Evolutionary conservation across 2,329 filamentous ascomycete species (phyloP).

Genomic region (Claviceps fusiformis): DNA sequence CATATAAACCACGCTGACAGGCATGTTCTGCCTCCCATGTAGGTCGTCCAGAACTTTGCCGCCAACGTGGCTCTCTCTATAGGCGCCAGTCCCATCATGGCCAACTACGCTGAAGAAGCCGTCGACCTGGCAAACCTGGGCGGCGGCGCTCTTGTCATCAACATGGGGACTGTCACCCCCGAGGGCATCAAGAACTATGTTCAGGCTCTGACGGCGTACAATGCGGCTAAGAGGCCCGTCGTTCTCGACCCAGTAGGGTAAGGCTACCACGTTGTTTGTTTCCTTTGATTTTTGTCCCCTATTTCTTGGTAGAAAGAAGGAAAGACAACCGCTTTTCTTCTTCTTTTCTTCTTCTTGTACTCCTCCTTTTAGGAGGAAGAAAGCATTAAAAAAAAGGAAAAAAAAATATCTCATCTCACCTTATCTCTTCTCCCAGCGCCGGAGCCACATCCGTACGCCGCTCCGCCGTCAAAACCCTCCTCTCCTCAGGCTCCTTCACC

Average conservation of each 20-base stretch:
- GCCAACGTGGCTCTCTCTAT: slow-evolving; percentile 79
- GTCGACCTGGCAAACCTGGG: slow-evolving; percentile 63
- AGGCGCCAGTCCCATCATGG: slow-evolving; percentile 89
- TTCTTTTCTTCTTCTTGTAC: no score
- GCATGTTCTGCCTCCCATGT: neutral
- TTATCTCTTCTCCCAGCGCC: slow-evolving; percentile 31
- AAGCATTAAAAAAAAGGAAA: no score
- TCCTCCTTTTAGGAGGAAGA: no score
- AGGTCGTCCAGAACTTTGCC: slow-evolving; percentile 82
- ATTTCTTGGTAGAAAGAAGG: no score
- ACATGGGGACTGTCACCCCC: slow-evolving; percentile 84
- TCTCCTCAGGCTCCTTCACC: slow-evolving; percentile 64
- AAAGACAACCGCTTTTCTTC: no score
- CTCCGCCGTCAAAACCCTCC: slow-evolving; percentile 54
- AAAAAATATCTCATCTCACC: neutral
- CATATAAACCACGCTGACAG: neutral
- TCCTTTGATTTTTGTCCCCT: no score
- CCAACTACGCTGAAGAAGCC: slow-evolving; percentile 73
- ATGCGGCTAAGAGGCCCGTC: slow-evolving; percentile 58
- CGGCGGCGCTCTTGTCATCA: slow-evolving; percentile 73
- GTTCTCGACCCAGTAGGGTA: slow-evolving; percentile 81
- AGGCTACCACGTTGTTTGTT: slow-evolving; percentile 12
- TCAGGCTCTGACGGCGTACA: slow-evolving; percentile 69
- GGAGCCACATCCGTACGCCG: slow-evolving; percentile 68
- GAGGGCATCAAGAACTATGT: slow-evolving; percentile 60